Evolutionary conservation across 495 filamentous ascomycete species (phyloP), one percentile per base, ranked within the genome.

Genomic region (Lasiosphaeria ovina): DNA sequence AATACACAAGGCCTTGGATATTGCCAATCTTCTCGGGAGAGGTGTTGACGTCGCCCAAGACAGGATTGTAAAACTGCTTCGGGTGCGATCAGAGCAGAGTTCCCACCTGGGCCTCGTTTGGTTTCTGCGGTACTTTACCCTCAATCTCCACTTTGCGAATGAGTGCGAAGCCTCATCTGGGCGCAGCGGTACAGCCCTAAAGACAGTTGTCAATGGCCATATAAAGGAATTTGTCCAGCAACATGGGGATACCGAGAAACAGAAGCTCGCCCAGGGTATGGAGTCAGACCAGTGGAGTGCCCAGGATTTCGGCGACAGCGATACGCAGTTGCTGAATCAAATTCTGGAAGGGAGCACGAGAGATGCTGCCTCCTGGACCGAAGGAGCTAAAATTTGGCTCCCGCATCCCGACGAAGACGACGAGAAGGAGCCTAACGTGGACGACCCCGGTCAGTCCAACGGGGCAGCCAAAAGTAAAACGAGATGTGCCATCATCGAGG

Each of bases 151-250:
- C 31, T 99, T 98, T 67, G 91, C 91, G 7, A 95, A 97, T 65
- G 94, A 99, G 70, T 99, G 94, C 66, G 94, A 99, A 72, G 90
- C 94, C 3, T 91, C 97, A 14, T 96, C 91, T 12, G 94, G 94
- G 3, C 84, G 94, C 56, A 87, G 91, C 55, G 93, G 93, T 3
- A 88, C 86, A 6, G 81, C 87, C 1, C 78, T 98, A 34, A 96
- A 96, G 70, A 93, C 84, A 3, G 81, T 96, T 2, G 90, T 98
- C 42, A 93, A 96, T 62, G 86, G 84, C 53, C 94, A 98, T 60
- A 97, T 98, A 67, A 87, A 85, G 51, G 92, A 96, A 35, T 98
- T 93, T 64, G 88, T 97, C 50, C 80, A 85, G 36, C 77, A 83
- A 4, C 87, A 92, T 59, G 87, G 88, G 6, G 89, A 94, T 53